Evolutionary conservation across 73 alveolate genomes (phyloP), one percentile per base, ranked within the genome.

Genomic region (Paramecium pentaurelia): DNA sequence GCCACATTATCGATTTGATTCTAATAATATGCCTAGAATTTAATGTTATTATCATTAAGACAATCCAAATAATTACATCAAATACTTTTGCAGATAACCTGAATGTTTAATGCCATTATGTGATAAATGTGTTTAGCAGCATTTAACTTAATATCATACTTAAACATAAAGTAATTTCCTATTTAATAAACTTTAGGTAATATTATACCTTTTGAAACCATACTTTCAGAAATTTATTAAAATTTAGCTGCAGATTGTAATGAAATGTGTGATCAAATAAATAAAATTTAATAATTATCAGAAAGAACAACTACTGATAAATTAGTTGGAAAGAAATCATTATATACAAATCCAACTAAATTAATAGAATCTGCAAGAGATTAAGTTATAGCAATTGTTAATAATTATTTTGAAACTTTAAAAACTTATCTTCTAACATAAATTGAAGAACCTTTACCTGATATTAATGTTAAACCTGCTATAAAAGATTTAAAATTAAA

Each of bases 21-120:
- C 84, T 4, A 64, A 64, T 34, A 64, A 64, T 8, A 64, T 64
- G 84, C 84, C 84, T 32, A 64, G 22, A 64, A 34, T 64, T 12
- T 14, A 64, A 32, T 64, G 84, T 64, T 64, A 64, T 28, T 64
- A 32, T 10, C 84, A 64, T 28, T 28, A 28, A 32, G 84, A 34
- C 20, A 64, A 27, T 64, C 84, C 84, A 34, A 54, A 54, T 54
- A 54, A 54, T 18, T 18, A 18, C 70, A 64, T 64, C 25, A 64
- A 64, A 27, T 64, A 64, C 47, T 64, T 64, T 34, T 64, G 84
- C 28, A 64, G 84, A 64, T 5, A 64, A 14, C 45, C 22, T 12
- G 84, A 64, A 64, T 64, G 84, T 28, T 64, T 64, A 64, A 64
- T 64, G 84, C 84, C 84, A 6, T 64, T 64, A 64, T 64, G 84